phyloP scores from a whole-genome alignment of 345 rosid genomes.

The Salix udensis region DNA sequence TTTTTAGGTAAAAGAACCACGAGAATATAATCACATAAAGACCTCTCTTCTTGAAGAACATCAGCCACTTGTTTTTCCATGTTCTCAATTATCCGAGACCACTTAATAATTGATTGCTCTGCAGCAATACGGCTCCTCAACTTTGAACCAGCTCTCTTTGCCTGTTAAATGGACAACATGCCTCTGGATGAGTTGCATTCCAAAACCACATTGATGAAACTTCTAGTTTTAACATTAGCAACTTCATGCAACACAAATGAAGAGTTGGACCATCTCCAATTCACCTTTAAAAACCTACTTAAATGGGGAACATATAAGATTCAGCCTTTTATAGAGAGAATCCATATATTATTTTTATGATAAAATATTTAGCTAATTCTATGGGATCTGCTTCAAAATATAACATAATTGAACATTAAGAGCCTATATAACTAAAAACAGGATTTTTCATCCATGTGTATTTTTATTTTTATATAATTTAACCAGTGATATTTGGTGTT shows the following conservation, averaged over 20 bases:
- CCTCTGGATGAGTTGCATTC: neutral
- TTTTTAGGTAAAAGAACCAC: neutral
- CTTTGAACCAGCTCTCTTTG: slow-evolving; percentile 86
- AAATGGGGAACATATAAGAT: neutral
- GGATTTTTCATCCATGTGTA: neutral
- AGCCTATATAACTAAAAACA: neutral
- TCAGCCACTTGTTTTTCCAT: slow-evolving; percentile 78
- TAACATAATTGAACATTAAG: neutral
- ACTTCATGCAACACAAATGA: neutral
- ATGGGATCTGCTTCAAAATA: neutral
- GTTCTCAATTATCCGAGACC: slow-evolving; percentile 79
- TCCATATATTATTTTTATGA: neutral
- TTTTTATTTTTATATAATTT: too few species aligned
- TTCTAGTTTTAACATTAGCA: neutral
- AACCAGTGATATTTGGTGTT: too few species aligned
- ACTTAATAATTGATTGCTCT: slow-evolving; percentile 80
- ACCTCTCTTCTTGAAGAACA: slow-evolving; percentile 86
- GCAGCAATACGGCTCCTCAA: slow-evolving; percentile 77
- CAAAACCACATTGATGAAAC: neutral
- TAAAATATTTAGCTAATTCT: neutral
- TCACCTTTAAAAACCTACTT: neutral
- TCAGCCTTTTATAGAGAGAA: neutral
- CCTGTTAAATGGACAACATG: slow-evolving; percentile 34
- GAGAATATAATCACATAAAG: slow-evolving; percentile 1
- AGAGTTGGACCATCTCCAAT: neutral